Percentiles rank a stretch among this genome's conserved stretches.
Evolutionary conservation across 2,329 filamentous ascomycete species (phyloP).

Genomic region (Mycosphaerella sp.): DNA sequence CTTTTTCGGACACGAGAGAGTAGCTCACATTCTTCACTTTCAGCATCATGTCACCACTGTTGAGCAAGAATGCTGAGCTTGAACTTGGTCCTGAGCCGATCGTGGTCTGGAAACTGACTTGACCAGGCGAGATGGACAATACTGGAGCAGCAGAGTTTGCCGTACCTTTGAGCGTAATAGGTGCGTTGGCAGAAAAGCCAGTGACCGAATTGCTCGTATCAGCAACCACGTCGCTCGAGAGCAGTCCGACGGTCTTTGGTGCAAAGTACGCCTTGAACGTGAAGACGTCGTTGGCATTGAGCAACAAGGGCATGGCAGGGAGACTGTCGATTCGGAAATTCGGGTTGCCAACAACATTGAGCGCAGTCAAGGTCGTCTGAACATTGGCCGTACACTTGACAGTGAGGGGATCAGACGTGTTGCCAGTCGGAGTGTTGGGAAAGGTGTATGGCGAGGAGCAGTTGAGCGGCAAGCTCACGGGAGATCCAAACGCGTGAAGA

Average conservation of each 20-base stretch:
- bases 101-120: slow-evolving; percentile 1
- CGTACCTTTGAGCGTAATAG: slow-evolving; percentile 5
- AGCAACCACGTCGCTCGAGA: slow-evolving; percentile 5
- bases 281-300: slow-evolving; percentile 1
- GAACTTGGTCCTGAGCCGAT: slow-evolving; percentile 3
- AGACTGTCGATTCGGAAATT: slow-evolving; percentile 5
- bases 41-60: slow-evolving; percentile 4
- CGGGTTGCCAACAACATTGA: slow-evolving; percentile 7
- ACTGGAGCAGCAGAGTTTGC: slow-evolving; percentile 5
- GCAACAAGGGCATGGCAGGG: slow-evolving; percentile 2
- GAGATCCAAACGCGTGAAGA: slow-evolving; percentile 8
- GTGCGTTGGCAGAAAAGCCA: slow-evolving; percentile 6
- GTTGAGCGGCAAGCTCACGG: slow-evolving; percentile 8
- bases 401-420: slow-evolving; percentile 1
- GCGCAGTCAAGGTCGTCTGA: not conserved
- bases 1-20: slow-evolving; percentile 3
- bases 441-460: slow-evolving; percentile 7
- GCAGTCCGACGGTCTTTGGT: slow-evolving; percentile 3
- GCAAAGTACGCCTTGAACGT: slow-evolving; percentile 6
- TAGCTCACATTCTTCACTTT: slow-evolving; percentile 2
- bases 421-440: slow-evolving; percentile 4
- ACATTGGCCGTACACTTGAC: slow-evolving; percentile 8
- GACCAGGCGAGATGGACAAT: slow-evolving; percentile 1
- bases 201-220: slow-evolving; percentile 7
- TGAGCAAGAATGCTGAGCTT: slow-evolving; percentile 5